phyloP scores from a whole-genome alignment of 805 yeast genomes.

The Candida andamanensis region DNA sequence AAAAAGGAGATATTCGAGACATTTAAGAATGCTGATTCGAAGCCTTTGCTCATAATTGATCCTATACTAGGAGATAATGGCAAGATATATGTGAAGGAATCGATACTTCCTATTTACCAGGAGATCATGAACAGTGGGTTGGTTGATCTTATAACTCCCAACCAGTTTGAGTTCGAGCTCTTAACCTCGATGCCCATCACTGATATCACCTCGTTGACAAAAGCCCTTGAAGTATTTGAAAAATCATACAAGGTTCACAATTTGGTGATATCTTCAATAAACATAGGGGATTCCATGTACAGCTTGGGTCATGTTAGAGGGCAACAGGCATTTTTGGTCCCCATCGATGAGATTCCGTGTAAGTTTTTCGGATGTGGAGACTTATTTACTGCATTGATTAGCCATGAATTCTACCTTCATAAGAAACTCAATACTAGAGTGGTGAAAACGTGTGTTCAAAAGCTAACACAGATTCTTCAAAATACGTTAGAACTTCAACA shows the following conservation, averaged over 20 bases:
- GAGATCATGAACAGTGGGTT: slow-evolving; percentile 37
- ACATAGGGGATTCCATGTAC: slow-evolving; percentile 31
- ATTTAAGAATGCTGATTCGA: slow-evolving; percentile 21
- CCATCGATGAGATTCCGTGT: slow-evolving; percentile 50
- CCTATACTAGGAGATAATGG: slow-evolving; percentile 95
- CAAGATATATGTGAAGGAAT: slow-evolving; percentile 62
- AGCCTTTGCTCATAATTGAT: slow-evolving; percentile 64
- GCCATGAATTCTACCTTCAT: slow-evolving; percentile 41
- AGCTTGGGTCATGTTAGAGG: slow-evolving; percentile 31
- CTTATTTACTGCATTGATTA: slow-evolving; percentile 56
- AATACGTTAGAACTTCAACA: slow-evolving; percentile 22
- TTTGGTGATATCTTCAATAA: slow-evolving; percentile 57
- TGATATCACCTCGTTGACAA: slow-evolving; percentile 29
- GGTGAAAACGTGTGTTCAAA: slow-evolving; percentile 21
- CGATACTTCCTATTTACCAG: slow-evolving; percentile 49
- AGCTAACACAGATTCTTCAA: slow-evolving; percentile 24
- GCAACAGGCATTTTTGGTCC: slow-evolving; percentile 24
- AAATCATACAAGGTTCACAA: slow-evolving; percentile 41
- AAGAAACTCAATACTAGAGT: slow-evolving; percentile 19
- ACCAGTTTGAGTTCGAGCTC: slow-evolving; percentile 68
- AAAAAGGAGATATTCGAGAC: slow-evolving; percentile 18
- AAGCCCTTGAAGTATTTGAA: slow-evolving; percentile 40
- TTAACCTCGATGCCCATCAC: slow-evolving; percentile 45
- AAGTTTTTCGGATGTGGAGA: slow-evolving; percentile 74
- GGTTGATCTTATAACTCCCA: slow-evolving; percentile 59